Conservation (phyloP, 75 land plant species). For the Cunninghamia lanceolata region DNA sequence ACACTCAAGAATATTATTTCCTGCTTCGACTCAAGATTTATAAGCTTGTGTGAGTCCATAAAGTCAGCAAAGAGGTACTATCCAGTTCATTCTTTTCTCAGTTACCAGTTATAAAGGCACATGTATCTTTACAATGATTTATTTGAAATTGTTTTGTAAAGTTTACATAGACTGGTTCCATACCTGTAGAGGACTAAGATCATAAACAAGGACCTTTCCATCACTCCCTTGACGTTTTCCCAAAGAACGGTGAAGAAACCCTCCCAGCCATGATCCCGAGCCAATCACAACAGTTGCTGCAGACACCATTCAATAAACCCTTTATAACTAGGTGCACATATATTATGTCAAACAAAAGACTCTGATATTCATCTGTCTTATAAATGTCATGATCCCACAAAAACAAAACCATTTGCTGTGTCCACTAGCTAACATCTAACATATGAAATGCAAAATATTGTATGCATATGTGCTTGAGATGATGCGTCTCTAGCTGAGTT, state of each 20-base stretch:
- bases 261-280: constrained; percentile 52
- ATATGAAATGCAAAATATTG: background rate
- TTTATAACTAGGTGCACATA: background rate
- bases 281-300: constrained; percentile 67
- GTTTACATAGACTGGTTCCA: background rate
- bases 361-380: background rate
- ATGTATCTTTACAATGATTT: background rate
- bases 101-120: background rate
- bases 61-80: background rate
- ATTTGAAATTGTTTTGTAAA: background rate
- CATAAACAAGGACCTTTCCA: constrained; percentile 13
- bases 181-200: constrained; percentile 57
- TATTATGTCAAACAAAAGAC: background rate
- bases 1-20: background rate
- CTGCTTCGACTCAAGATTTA: background rate
- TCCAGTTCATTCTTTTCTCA: background rate
- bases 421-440: background rate
- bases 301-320: constrained; percentile 1
- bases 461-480: background rate
- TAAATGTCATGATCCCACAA: background rate
- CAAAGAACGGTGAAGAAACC: constrained; percentile 34
- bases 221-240: constrained; percentile 24
- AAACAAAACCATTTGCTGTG: background rate
- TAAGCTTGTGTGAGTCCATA: background rate
- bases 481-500: background rate